Base-by-base conservation (phyloP, 2,329 filamentous ascomycete species). In the Trichoderma brevicompactum region DNA sequence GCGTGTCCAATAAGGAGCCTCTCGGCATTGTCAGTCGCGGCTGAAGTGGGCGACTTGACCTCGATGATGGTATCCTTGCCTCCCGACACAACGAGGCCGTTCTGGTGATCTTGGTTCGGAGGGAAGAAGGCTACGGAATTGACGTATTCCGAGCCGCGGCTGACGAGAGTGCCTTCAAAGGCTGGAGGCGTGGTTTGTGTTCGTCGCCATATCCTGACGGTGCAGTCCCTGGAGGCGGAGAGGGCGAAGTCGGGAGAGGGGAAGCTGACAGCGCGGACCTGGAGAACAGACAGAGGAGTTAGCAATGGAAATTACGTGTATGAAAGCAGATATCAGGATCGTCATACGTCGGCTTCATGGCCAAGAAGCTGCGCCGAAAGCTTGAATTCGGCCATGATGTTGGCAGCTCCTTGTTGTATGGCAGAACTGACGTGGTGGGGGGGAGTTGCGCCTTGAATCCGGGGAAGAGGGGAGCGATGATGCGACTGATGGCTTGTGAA, bases 1-100 rank as follows among this genome's bases (percentile, higher is more conserved):
- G 86, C 84, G 75, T 99, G 95, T 12, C 95, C 94, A 58, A 97
- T 81, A 9, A 99, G 84, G 68, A 98, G 83, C 23, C 92, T 90
- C 70, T 97, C 92, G 8, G 94, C 92, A 77, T 94, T 90, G 69
- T 93, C 90, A 38, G 89, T 84, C 1, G 89, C 81, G 32, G 83
- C 77, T 59, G 89, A 86, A 10, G 82, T 84, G 5, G 92, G 90
- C 68, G 89, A 87, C 73, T 93, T 89, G 55, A 96, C 92, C 75
- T 98, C 94, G 72, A 99, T 94, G 69, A 98, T 91, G 38, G 92
- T 90, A 74, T 98, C 95, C 74, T 94, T 92, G 65, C 95, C 95
- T 69, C 92, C 93, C 0, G 94, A 95, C 7, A 96, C 83, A 44
- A 98, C 84, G 4, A 97, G 84, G 12, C 95, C 95, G 61, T 95